Evolutionary conservation across 768 basidiomycete species (phyloP).

Genomic region (Boletus pseudo-olivaceus): DNA sequence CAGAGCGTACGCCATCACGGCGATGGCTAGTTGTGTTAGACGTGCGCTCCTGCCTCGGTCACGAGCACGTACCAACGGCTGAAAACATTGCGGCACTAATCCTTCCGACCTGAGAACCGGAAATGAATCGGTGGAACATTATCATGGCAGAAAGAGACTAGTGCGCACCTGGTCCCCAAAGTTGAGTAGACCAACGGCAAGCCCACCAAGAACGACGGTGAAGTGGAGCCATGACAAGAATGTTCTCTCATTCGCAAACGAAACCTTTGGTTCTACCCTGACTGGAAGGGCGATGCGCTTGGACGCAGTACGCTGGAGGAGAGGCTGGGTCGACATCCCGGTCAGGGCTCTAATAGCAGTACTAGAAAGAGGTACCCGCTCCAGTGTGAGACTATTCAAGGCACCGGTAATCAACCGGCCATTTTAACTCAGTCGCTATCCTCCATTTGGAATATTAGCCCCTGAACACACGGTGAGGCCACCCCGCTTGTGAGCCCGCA

Average conservation of each 20-base stretch:
- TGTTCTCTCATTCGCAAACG: conserved; percentile 92
- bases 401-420: neutral
- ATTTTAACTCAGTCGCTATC: conserved; percentile 8
- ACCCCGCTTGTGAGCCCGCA: neutral
- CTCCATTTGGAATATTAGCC: conserved; percentile 17
- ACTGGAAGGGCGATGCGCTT: conserved; percentile 98
- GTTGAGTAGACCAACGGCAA: conserved; percentile 93
- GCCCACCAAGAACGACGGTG: conserved; percentile 93
- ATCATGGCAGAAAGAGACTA: neutral
- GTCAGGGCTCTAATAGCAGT: neutral
- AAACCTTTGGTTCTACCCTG: conserved; percentile 91
- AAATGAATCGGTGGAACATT: neutral
- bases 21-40: conserved; percentile 64
- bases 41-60: neutral
- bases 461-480: neutral
- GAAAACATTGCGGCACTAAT: conserved; percentile 98
- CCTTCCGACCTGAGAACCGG: conserved; percentile 68
- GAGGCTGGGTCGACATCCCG: conserved; percentile 93
- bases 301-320: conserved; percentile 87
- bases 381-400: neutral
- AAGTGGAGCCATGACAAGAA: conserved; percentile 99
- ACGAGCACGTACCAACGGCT: conserved; percentile 65
- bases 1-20: conserved; percentile 94
- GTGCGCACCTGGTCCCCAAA: conserved; percentile 86
- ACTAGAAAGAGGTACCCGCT: neutral